Base-by-base conservation (phyloP, 495 filamentous ascomycete genomes). In the Patellaria atrata region DNA sequence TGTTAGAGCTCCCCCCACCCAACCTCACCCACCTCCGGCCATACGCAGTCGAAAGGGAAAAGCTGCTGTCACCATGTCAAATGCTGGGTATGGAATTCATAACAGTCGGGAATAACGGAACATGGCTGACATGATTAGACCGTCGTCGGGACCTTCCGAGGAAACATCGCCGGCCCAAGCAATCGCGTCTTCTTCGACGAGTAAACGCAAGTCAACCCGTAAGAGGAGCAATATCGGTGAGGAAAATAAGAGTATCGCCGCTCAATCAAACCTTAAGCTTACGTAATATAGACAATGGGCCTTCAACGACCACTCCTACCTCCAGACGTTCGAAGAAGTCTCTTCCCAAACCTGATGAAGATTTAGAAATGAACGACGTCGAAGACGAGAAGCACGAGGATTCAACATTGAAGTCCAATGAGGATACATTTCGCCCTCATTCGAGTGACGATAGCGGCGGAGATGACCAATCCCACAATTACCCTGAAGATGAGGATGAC, bases 31-130 rank as follows among this genome's bases (percentile, higher is more conserved):
- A 27, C 37, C 49, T 16, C 33, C 41, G 17, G 15, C 36, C 12
- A 27, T 31, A 28, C 41, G 40, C 24, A 35, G 42, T 33, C 40
- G 44, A 57, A 68, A 70, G 59, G 61, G 70, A 53, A 75, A 79
- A 60, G 61, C 67, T 53, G 53, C 72, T 33, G 60, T 67, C 59
- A 68, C 65, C 51, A 89, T 87, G 85, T 84, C 84, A 60, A 81
- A 77, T 64, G 71, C 79, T 54, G 75, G 72, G 82, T 89, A 61
- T 36, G 70, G 63, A 4, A n/a, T 37, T 19, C 7, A n/a, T 22
- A 5, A 10, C 11, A 16, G 10, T 8, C n/a, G n/a, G n/a, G 25
- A 18, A 2, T 12, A 22, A 10, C 12, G 13, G 14, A 15, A 21
- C 15, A 9, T 3, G 35, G 32, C 45, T 53, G 42, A 58, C 28